Evolutionary conservation across 495 filamentous ascomycete genomes (phyloP).

Genomic region (Penicillium odoratum): DNA sequence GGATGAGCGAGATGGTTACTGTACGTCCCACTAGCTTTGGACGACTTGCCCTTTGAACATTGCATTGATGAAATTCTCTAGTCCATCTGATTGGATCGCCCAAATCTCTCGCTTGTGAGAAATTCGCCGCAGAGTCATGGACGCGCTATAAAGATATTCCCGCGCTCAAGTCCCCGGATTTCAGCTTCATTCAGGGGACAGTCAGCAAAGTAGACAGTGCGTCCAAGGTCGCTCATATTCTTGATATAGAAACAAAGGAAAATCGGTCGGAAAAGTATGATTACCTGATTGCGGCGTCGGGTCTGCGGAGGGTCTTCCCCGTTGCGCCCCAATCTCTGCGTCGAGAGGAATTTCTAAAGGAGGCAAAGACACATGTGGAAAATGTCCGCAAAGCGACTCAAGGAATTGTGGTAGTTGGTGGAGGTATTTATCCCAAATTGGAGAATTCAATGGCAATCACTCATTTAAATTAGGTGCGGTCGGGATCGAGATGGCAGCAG

Average conservation of each 20-base stretch:
- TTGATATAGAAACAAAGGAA: conserved; percentile 25
- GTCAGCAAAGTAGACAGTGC: conserved; percentile 53
- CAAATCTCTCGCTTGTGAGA: conserved; percentile 57
- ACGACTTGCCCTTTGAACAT: background rate
- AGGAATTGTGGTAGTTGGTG: conserved; percentile 61
- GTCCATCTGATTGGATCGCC: conserved; percentile 65
- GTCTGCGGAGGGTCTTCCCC: conserved; percentile 61
- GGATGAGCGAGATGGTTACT: conserved; percentile 71
- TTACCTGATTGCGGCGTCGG: conserved; percentile 62
- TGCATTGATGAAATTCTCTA: conserved; percentile 12
- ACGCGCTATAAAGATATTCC: conserved; percentile 59
- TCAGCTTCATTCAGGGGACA: conserved; percentile 58
- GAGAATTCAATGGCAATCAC: background rate
- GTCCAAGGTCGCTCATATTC: conserved; percentile 50
- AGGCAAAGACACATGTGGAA: conserved; percentile 39
- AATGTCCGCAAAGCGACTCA: conserved; percentile 32
- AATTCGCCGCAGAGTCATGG: conserved; percentile 60
- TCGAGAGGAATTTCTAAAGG: conserved; percentile 56
- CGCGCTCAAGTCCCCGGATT: conserved; percentile 50
- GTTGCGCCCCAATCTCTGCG: conserved; percentile 58
- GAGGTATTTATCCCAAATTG: conserved; percentile 25
- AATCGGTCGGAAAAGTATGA: conserved; percentile 53
- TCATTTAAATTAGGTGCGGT: conserved; percentile 53
- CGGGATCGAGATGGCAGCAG: conserved; percentile 70
- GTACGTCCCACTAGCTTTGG: conserved; percentile 34